Base-by-base conservation (phyloP, 768 basidiomycete genomes). In the Floccularia luteovirens region DNA sequence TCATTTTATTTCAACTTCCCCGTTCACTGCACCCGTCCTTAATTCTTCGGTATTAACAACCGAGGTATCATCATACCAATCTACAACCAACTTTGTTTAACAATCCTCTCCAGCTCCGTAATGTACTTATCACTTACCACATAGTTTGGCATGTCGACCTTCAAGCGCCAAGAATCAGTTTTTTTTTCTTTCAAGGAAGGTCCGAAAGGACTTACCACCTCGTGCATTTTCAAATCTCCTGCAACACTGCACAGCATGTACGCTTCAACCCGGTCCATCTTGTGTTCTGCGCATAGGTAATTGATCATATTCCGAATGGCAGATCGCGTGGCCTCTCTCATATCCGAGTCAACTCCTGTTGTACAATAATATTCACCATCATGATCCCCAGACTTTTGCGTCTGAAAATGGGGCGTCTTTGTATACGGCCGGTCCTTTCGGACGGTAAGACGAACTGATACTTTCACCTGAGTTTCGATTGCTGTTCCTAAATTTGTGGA, bases 111-210 rank as follows among this genome's bases (percentile, higher is more conserved):
- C 12, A 2, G 16, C 2, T 23, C 12, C 27, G 31, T 31, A 7
- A 41, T 19, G 3, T 14, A 16, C n/a, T 11, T 32, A 36, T 5
- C 23, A 60, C 71, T 41, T 52, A 78, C 77, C 25, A 78, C 66
- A 46, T 75, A 79, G 44, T 78, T 79, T 8, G 77, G 77, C 77
- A 79, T 78, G 45, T 78, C 77, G 25, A 79, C 74, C 76, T 77
- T 21, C 14, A 36, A 19, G 37, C 10, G 33, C 27, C 24, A 25
- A 27, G 4, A 24, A 33, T 7, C 24, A 31, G 14, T 24, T 38
- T 34, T 40, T 22, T 12, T 16, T 28, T n/a, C 13, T 1, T 30
- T 36, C 21, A 33, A 41, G 25, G 41, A 30, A 27, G 5, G 24
- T 37, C 34, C n/a, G 5, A 35, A 23, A 41, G 24, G 10, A 53